Evolutionary conservation across 306 rosid genomes (phyloP).

Genomic region (Mucuna pruriens): DNA sequence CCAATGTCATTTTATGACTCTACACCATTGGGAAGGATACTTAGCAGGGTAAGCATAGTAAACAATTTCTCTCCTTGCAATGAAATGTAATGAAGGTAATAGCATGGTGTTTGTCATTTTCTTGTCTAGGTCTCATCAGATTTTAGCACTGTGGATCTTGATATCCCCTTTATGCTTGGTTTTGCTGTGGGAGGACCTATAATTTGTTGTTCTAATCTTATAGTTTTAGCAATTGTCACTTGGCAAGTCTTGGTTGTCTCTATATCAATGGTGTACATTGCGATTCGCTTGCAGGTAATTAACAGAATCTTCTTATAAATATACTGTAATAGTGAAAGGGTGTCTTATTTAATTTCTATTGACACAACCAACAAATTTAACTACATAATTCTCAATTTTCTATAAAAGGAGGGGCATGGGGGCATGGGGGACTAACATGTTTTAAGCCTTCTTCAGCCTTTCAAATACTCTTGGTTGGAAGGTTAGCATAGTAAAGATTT

Average conservation of each 20-base stretch:
- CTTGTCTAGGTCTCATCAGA: conserved; percentile 58
- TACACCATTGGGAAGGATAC: conserved; percentile 72
- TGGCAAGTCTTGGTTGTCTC: conserved; percentile 65
- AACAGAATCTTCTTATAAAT: not conserved
- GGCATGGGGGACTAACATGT: too few species aligned
- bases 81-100: conserved; percentile 11
- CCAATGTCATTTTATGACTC: conserved; percentile 70
- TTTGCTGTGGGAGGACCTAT: conserved; percentile 31
- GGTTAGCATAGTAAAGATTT: not conserved
- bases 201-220: conserved; percentile 36
- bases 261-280: conserved; percentile 48
- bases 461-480: not conserved
- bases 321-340: not conserved
- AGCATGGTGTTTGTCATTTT: not conserved
- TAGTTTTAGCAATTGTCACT: conserved; percentile 51
- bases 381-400: not conserved
- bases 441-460: not conserved
- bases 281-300: conserved; percentile 58
- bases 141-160: conserved; percentile 60
- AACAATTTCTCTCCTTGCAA: not conserved
- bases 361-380: not conserved
- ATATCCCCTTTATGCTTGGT: conserved; percentile 44
- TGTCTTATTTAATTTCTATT: not conserved
- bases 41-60: conserved; percentile 54
- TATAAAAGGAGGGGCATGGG: not conserved